phyloP scores from a whole-genome alignment of 805 yeast species.

The Saccharomyces cerevisiae region DNA sequence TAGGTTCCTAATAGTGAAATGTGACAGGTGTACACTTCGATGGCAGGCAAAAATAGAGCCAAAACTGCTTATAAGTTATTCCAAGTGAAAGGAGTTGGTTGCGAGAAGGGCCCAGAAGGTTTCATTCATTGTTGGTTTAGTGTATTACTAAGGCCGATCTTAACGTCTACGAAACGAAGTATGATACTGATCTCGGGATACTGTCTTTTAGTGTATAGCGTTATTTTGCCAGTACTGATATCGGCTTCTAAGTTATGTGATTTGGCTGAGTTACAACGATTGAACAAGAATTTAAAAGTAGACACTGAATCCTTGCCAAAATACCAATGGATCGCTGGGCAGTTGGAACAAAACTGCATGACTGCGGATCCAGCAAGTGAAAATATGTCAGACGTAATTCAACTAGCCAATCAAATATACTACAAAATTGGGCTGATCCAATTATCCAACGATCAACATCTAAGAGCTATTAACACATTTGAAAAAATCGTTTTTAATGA shows the following conservation, averaged over 20 bases:
- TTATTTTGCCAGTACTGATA: neutral
- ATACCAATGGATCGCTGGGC: neutral
- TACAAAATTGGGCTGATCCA: slow-evolving; percentile 58
- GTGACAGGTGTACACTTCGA: neutral
- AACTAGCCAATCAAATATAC: slow-evolving; percentile 31
- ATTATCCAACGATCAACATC: slow-evolving; percentile 46
- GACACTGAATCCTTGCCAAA: neutral
- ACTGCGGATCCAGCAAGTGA: neutral
- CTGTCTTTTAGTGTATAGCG: neutral
- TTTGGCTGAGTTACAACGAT: neutral
- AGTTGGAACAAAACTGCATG: neutral
- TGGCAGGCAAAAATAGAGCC: neutral
- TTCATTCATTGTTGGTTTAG: neutral
- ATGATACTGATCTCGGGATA: neutral
- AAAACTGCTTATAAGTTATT: neutral
- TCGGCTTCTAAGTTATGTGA: neutral
- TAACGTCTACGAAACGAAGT: neutral
- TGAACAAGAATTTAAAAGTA: neutral
- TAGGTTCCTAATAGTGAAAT: neutral
- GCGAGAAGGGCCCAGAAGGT: neutral
- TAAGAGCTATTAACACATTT: slow-evolving; percentile 46
- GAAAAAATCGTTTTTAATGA: slow-evolving; percentile 38
- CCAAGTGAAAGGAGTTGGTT: neutral
- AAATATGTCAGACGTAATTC: neutral
- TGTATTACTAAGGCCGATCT: neutral